phyloP scores from a whole-genome alignment of 371 early-diverging fungal species.

The Blakeslea trispora region DNA sequence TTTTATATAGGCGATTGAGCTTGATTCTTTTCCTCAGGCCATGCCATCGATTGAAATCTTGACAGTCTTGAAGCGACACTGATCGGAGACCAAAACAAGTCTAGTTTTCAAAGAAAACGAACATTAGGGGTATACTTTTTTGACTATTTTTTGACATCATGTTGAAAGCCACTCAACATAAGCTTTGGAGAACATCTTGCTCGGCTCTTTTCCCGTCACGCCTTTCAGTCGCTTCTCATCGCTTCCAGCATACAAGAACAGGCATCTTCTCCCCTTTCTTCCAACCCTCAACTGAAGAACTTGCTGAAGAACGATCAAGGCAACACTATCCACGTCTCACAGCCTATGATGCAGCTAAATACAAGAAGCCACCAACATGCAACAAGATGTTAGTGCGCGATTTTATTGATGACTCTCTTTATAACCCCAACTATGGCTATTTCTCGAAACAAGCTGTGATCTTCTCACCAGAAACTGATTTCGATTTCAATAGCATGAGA shows the following conservation, averaged over 20 bases:
- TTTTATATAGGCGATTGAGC: too few species aligned
- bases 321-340: slow-evolving; percentile 43
- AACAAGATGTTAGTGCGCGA: slow-evolving; percentile 82
- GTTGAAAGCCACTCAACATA: background rate
- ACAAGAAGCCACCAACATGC: slow-evolving; percentile 52
- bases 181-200: background rate
- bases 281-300: slow-evolving; percentile 31
- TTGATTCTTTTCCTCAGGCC: too few species aligned
- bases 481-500: slow-evolving; percentile 67
- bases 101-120: too few species aligned
- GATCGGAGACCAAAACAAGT: too few species aligned
- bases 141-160: background rate
- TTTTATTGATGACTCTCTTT: slow-evolving; percentile 94
- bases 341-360: slow-evolving; percentile 39
- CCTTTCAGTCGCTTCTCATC: background rate
- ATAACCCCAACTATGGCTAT: slow-evolving; percentile 95
- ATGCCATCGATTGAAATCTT: too few species aligned
- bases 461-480: slow-evolving; percentile 74
- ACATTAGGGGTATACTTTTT: too few species aligned
- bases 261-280: slow-evolving; percentile 39
- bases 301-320: slow-evolving; percentile 29
- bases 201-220: background rate
- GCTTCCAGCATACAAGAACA: slow-evolving; percentile 20
- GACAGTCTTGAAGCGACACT: too few species aligned
- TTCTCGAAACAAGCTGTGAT: slow-evolving; percentile 95